These are phyloP conservation scores for Phytopythium aichiense DNA, from an alignment of 352 stramenopile species.

Conservation along the genomic window DNA sequence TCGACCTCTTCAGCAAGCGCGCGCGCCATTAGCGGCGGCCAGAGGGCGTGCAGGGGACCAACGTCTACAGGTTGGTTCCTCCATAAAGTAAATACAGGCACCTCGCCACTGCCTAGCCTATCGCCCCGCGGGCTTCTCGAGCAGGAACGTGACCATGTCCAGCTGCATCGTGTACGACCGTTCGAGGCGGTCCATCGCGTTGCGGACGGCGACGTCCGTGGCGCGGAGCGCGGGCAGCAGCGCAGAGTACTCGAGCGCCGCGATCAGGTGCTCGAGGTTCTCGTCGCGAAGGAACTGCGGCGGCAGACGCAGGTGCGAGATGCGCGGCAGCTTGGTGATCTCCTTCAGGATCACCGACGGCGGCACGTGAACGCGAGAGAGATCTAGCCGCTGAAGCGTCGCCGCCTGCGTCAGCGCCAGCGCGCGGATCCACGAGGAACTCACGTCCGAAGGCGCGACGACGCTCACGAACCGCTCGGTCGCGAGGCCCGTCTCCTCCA, in stretches of 20 bases:
- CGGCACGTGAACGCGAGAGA: slow-evolving; percentile 46
- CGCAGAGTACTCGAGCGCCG: slow-evolving; percentile 45
- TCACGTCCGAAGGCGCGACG: slow-evolving; percentile 37
- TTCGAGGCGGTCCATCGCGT: slow-evolving; percentile 71
- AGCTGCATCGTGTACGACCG: slow-evolving; percentile 64
- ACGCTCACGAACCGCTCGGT: slow-evolving; percentile 65
- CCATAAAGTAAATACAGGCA: slow-evolving; percentile 5
- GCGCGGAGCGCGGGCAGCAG: slow-evolving; percentile 44
- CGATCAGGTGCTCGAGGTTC: slow-evolving; percentile 73
- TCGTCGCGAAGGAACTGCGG: slow-evolving; percentile 59
- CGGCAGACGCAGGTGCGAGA: slow-evolving; percentile 64
- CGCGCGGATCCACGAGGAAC: slow-evolving; percentile 61
- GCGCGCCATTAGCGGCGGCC: slow-evolving; percentile 33
- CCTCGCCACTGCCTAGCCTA: background rate
- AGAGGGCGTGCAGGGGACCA: background rate
- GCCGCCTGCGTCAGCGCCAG: slow-evolving; percentile 43
- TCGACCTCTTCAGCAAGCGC: slow-evolving; percentile 78
- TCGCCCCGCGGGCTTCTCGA: slow-evolving; percentile 23
- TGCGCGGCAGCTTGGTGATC: slow-evolving; percentile 38
- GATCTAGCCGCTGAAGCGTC: slow-evolving; percentile 62
- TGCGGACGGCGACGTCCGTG: slow-evolving; percentile 54
- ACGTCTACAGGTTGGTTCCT: background rate
- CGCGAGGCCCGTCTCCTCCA: slow-evolving; percentile 42
- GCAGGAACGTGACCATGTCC: slow-evolving; percentile 57
- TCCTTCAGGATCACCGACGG: slow-evolving; percentile 64